Conservation (phyloP, 495 filamentous ascomycete genomes). For the Aspergillus mulundensis region DNA sequence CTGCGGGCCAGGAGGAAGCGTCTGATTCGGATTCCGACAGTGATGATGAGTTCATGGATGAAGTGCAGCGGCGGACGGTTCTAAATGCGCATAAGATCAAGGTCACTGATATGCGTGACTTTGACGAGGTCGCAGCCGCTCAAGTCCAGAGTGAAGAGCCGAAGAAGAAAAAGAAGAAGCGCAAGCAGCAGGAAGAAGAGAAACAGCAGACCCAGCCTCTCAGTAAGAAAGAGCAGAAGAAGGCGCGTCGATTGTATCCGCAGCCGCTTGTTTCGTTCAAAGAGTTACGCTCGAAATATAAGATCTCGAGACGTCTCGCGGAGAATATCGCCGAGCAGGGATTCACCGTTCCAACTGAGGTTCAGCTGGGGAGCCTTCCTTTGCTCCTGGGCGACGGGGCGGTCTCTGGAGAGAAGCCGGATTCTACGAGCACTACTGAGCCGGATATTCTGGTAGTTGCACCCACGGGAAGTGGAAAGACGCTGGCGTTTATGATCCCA, state of each 20-base stretch:
- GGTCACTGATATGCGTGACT: slow-evolving; percentile 62
- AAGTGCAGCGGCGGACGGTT: slow-evolving; percentile 69
- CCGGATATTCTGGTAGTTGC: slow-evolving; percentile 82
- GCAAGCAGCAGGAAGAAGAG: slow-evolving; percentile 42
- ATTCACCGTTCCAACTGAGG: slow-evolving; percentile 83
- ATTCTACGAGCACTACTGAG: slow-evolving; percentile 19
- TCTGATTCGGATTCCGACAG: slow-evolving; percentile 30
- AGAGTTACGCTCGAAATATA: slow-evolving; percentile 65
- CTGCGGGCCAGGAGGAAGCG: slow-evolving; percentile 16
- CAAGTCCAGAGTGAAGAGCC: slow-evolving; percentile 42
- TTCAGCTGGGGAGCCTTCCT: slow-evolving; percentile 83
- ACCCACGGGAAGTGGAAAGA: slow-evolving; percentile 97
- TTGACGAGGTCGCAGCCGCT: slow-evolving; percentile 33
- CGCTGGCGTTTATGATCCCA: slow-evolving; percentile 84
- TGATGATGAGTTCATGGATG: slow-evolving; percentile 37
- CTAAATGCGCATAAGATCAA: slow-evolving; percentile 84
- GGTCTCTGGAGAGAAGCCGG: slow-evolving; percentile 18
- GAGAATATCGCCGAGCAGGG: slow-evolving; percentile 80
- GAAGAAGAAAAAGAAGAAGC: slow-evolving; percentile 52
- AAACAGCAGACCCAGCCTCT: slow-evolving; percentile 28
- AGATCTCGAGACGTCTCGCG: slow-evolving; percentile 63
- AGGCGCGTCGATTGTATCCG: slow-evolving; percentile 56
- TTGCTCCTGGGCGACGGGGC: slow-evolving; percentile 55
- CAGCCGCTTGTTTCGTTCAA: slow-evolving; percentile 76
- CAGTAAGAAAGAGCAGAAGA: slow-evolving; percentile 52